Conservation (phyloP, 2,329 filamentous ascomycete species). For the Biscogniauxia sp. region DNA sequence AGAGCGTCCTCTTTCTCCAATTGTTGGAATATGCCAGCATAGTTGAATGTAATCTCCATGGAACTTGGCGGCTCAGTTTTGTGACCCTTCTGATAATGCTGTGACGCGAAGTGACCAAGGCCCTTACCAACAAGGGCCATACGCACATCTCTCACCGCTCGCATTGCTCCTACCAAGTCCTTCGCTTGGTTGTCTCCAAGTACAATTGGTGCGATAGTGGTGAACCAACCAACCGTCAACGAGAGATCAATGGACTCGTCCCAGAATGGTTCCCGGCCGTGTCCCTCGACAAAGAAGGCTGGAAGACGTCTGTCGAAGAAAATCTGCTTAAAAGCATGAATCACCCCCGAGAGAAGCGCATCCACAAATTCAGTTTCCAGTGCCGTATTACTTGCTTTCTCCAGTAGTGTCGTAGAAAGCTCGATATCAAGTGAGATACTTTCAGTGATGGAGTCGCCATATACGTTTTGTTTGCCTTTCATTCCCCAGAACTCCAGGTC, state of each 20-base stretch:
- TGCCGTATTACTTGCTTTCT: background rate
- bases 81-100: conserved; percentile 29
- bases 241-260: conserved; percentile 10
- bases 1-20: conserved; percentile 8
- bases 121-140: conserved; percentile 34
- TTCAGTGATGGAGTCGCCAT: background rate
- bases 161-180: background rate
- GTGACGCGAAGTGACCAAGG: conserved; percentile 36
- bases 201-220: conserved; percentile 2
- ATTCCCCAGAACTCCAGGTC: conserved; percentile 3
- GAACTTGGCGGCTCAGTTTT: conserved; percentile 15
- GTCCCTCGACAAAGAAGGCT: conserved; percentile 12
- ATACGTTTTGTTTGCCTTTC: background rate
- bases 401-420: background rate
- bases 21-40: conserved; percentile 16
- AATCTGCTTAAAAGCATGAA: conserved; percentile 6
- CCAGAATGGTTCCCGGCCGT: conserved; percentile 12
- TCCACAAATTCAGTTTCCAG: conserved; percentile 9
- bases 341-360: conserved; percentile 8
- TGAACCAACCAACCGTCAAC: conserved; percentile 17
- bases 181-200: background rate
- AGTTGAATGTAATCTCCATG: conserved; percentile 35
- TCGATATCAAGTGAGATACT: background rate
- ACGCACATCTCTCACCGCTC: conserved; percentile 2
- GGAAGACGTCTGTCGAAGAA: conserved; percentile 14